phyloP scores from a whole-genome alignment of 768 basidiomycete genomes.

The Termitomyces sp. region DNA sequence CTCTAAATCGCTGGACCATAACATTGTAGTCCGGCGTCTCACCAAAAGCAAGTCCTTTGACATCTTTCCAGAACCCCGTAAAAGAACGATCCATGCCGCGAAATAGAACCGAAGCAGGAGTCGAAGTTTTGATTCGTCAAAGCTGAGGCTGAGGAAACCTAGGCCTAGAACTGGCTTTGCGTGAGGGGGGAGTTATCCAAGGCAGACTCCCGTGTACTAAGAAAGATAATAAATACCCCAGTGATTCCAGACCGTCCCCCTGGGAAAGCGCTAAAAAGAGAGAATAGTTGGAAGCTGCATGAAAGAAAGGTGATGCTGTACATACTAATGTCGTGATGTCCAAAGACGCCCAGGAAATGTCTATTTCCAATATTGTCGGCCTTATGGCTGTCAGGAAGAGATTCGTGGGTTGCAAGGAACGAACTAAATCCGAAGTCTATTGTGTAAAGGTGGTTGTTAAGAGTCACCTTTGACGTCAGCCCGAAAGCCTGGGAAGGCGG shows the following conservation, averaged over 20 bases:
- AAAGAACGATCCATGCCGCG: slow-evolving; percentile 23
- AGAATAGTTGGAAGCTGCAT: background rate
- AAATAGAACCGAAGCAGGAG: slow-evolving; percentile 22
- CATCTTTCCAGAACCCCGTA: slow-evolving; percentile 25
- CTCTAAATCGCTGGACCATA: slow-evolving; percentile 19
- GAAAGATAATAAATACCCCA: slow-evolving; percentile 31
- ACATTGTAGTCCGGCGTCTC: slow-evolving; percentile 25
- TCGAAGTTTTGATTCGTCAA: slow-evolving; percentile 25
- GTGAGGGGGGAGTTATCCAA: slow-evolving; percentile 17
- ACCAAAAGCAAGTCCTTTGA: slow-evolving; percentile 25
- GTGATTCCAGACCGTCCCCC: slow-evolving; percentile 32
- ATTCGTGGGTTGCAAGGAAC: slow-evolving; percentile 5
- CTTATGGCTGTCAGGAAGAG: slow-evolving; percentile 15
- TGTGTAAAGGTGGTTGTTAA: background rate
- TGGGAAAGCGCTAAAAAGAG: slow-evolving; percentile 25
- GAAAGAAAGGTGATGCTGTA: background rate
- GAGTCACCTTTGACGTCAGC: too few species aligned
- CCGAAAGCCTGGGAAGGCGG: background rate
- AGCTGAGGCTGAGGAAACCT: slow-evolving; percentile 14
- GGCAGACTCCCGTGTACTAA: slow-evolving; percentile 27
- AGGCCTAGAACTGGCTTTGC: background rate
- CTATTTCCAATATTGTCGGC: slow-evolving; percentile 24
- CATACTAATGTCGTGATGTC: slow-evolving; percentile 28
- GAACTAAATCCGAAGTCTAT: slow-evolving; percentile 8
- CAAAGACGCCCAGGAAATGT: slow-evolving; percentile 25